phyloP scores from a whole-genome alignment of 2,329 filamentous ascomycete genomes.

The Fusarium camptoceras region DNA sequence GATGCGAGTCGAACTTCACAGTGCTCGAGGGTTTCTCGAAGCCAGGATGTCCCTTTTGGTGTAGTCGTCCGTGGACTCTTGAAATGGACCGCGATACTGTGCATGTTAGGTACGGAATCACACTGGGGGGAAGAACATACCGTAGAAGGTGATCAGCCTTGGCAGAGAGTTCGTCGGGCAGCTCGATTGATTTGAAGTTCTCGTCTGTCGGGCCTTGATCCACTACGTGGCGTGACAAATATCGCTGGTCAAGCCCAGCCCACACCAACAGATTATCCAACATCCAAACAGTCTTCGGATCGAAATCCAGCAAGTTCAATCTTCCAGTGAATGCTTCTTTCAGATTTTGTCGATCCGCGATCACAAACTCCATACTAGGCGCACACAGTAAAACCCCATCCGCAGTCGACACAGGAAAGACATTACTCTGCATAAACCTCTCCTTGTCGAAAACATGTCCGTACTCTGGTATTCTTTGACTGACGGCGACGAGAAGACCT shows the following conservation, averaged over 20 bases:
- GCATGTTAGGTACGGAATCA: background rate
- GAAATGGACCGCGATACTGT: slow-evolving; percentile 36
- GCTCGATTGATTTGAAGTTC: slow-evolving; percentile 35
- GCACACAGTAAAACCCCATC: slow-evolving; percentile 32
- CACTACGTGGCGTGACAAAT: slow-evolving; percentile 34
- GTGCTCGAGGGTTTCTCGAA: slow-evolving; percentile 32
- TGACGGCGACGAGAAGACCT: slow-evolving; percentile 33
- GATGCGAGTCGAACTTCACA: slow-evolving; percentile 25
- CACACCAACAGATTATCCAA: slow-evolving; percentile 34
- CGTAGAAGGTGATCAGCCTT: slow-evolving; percentile 38
- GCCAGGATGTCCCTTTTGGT: slow-evolving; percentile 18
- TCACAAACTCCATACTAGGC: slow-evolving; percentile 39
- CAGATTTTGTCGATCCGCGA: slow-evolving; percentile 35
- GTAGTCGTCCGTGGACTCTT: slow-evolving; percentile 34
- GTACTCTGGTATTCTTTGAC: slow-evolving; percentile 31
- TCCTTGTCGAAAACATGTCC: slow-evolving; percentile 36
- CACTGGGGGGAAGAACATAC: background rate
- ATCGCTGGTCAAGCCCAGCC: slow-evolving; percentile 39
- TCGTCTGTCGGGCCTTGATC: slow-evolving; percentile 16
- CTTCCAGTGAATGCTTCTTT: slow-evolving; percentile 33
- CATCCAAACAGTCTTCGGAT: slow-evolving; percentile 36
- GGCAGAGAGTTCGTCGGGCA: slow-evolving; percentile 25
- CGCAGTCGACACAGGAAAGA: slow-evolving; percentile 34
- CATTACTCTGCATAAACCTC: slow-evolving; percentile 19
- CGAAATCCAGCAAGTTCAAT: slow-evolving; percentile 37